Conservation (phyloP, 768 basidiomycete genomes). For the Boletus rubropictus region DNA sequence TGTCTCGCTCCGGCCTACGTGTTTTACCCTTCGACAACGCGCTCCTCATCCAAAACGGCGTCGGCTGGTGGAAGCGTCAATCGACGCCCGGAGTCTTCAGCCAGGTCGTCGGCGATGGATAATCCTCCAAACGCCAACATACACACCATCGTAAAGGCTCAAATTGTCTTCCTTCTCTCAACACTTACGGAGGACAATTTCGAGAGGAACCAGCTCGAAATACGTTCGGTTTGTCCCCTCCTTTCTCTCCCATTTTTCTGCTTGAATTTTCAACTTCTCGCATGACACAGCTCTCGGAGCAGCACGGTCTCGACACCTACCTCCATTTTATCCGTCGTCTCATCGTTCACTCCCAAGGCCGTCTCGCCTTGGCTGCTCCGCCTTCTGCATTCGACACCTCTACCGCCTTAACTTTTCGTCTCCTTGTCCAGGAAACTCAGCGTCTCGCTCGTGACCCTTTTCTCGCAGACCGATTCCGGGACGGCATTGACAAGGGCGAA, state of each 20-base stretch:
- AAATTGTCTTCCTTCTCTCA: constrained; percentile 95
- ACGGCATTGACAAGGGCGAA: constrained; percentile 84
- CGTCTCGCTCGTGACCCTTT: constrained; percentile 87
- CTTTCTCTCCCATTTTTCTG: constrained; percentile 10
- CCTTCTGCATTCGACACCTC: constrained; percentile 69
- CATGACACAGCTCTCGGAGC: constrained; percentile 76
- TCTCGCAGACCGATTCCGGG: constrained; percentile 84
- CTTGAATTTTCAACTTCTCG: constrained; percentile 12
- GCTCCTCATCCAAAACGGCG: constrained; percentile 51
- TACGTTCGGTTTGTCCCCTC: constrained; percentile 72
- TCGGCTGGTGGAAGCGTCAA: constrained; percentile 61
- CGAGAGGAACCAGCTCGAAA: constrained; percentile 88
- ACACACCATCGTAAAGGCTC: constrained; percentile 90
- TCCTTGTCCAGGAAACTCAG: constrained; percentile 83
- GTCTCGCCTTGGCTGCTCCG: constrained; percentile 54
- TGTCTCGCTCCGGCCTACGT: constrained; percentile 28
- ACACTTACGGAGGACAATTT: constrained; percentile 97
- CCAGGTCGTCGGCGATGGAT: constrained; percentile 81
- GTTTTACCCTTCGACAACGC: constrained; percentile 31
- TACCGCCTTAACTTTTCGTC: constrained; percentile 71
- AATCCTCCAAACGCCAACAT: constrained; percentile 79
- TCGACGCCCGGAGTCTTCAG: constrained; percentile 69
- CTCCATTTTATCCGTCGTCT: constrained; percentile 96
- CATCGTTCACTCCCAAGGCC: constrained; percentile 79
- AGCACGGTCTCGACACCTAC: constrained; percentile 96